Evolutionary conservation across 352 stramenopile species (phyloP).

Genomic region (Pythium aphanidermatum): DNA sequence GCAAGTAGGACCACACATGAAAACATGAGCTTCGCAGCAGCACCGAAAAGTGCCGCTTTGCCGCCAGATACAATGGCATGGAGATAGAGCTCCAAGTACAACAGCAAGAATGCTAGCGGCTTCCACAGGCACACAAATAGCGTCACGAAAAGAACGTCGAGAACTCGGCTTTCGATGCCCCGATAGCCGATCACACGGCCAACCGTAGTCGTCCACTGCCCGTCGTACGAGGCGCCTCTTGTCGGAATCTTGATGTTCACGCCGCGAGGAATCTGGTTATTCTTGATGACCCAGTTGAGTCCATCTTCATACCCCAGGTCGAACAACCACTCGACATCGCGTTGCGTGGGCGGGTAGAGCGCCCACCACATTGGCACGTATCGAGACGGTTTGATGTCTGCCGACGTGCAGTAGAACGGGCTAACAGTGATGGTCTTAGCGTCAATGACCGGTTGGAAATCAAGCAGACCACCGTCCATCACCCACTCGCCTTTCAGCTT

Average conservation of each 20-base stretch:
- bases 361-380: constrained; percentile 89
- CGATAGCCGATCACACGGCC: constrained; percentile 74
- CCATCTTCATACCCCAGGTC: constrained; percentile 80
- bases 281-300: constrained; percentile 57
- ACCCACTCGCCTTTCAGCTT: constrained; percentile 79
- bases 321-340: constrained; percentile 81
- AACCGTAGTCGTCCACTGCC: constrained; percentile 64
- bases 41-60: constrained; percentile 64
- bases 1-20: constrained; percentile 50
- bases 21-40: constrained; percentile 61
- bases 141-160: constrained; percentile 68
- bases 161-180: constrained; percentile 52
- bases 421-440: constrained; percentile 71
- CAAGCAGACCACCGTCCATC: constrained; percentile 79
- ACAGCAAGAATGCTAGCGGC: constrained; percentile 63
- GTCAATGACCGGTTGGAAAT: constrained; percentile 79
- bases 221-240: constrained; percentile 41
- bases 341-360: constrained; percentile 51
- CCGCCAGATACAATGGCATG: constrained; percentile 59
- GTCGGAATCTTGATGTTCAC: constrained; percentile 48
- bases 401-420: constrained; percentile 83
- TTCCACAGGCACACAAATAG: constrained; percentile 77
- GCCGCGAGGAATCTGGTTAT: constrained; percentile 22
- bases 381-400: constrained; percentile 86
- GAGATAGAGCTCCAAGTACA: constrained; percentile 79